Evolutionary conservation across 2,329 filamentous ascomycete genomes (phyloP), one percentile per base, ranked within the genome.

Genomic region (Emmonsiellopsis sp.): DNA sequence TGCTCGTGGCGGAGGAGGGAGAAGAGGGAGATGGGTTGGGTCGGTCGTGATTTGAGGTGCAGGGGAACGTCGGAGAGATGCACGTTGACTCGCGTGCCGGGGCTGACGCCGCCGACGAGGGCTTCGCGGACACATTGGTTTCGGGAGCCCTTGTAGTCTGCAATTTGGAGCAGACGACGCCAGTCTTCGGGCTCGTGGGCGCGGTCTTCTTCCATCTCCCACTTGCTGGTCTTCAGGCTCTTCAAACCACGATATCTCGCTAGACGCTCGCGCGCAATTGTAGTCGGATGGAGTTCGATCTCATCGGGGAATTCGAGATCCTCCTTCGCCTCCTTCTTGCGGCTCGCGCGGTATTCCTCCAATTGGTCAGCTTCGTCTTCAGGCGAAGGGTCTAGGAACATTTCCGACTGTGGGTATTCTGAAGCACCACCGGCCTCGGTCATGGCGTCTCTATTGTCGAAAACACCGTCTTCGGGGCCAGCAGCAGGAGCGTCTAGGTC

Each of bases 231-330:
- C 60, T 88, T 84, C 56, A 97, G 71, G 66, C 87, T 95, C 78
- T 97, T 98, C 59, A 98, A 73, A 42, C 93, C 93, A 64, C 93
- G 80, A 71, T 96, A 98, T 55, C 88, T 82, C 7, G 86, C 82
- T 52, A 98, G 74, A 44, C 93, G 81, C 71, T 98, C 93, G 50
- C 88, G 77, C 0, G 93, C 93, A 44, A 88, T 77, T 3, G 94
- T 88, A 51, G 92, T 81, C 0, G 94, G 93, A 60, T 88, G 88
- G 51, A 98, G 76, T 69, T 98, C 94, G 54, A 98, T 93, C 70
- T 98, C 93, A 60, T 98, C 93, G 0, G 93, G 93, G 69, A 97
- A 98, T 68, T 97, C 92, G 52, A 87, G 81, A 68, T 98, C 93
- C 11, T 97, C 91, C 49, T 91, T 82, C 3, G 84, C 88, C 61